Evolutionary conservation across 2,329 filamentous ascomycete genomes (phyloP).

Genomic region (Fusarium liriodendri): DNA sequence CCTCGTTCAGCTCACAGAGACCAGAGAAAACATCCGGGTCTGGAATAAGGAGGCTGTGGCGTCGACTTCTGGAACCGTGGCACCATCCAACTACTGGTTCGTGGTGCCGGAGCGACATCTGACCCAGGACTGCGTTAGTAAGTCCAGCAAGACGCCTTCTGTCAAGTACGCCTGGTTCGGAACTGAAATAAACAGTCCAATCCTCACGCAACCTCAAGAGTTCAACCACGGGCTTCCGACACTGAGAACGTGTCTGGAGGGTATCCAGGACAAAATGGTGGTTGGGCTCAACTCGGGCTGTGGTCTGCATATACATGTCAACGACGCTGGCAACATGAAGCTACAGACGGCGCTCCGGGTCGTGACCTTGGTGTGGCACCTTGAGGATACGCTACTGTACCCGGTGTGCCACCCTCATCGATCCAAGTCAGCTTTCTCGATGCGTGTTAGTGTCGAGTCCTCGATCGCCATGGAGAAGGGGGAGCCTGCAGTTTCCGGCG

Average conservation of each 20-base stretch:
- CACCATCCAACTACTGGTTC: slow-evolving; percentile 34
- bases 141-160: slow-evolving; percentile 29
- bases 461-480: slow-evolving; percentile 16
- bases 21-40: slow-evolving; percentile 25
- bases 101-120: slow-evolving; percentile 39
- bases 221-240: slow-evolving; percentile 35
- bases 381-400: slow-evolving; percentile 39
- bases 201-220: slow-evolving; percentile 31
- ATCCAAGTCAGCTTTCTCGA: slow-evolving; percentile 29
- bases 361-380: slow-evolving; percentile 34
- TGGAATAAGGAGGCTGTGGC: slow-evolving; percentile 28
- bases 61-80: not conserved
- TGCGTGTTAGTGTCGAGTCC: slow-evolving; percentile 34
- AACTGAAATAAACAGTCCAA: slow-evolving; percentile 43
- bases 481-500: slow-evolving; percentile 9
- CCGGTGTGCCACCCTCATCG: slow-evolving; percentile 39
- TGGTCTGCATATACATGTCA: slow-evolving; percentile 44
- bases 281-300: slow-evolving; percentile 42
- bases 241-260: slow-evolving; percentile 29
- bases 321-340: slow-evolving; percentile 25
- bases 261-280: slow-evolving; percentile 29
- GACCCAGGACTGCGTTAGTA: slow-evolving; percentile 25
- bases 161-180: slow-evolving; percentile 39
- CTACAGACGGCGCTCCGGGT: slow-evolving; percentile 33
- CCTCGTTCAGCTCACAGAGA: slow-evolving; percentile 20